Evolutionary conservation across 2,329 filamentous ascomycete species (phyloP), one percentile per base, ranked within the genome.

Genomic region (Pezicula rhizophila): DNA sequence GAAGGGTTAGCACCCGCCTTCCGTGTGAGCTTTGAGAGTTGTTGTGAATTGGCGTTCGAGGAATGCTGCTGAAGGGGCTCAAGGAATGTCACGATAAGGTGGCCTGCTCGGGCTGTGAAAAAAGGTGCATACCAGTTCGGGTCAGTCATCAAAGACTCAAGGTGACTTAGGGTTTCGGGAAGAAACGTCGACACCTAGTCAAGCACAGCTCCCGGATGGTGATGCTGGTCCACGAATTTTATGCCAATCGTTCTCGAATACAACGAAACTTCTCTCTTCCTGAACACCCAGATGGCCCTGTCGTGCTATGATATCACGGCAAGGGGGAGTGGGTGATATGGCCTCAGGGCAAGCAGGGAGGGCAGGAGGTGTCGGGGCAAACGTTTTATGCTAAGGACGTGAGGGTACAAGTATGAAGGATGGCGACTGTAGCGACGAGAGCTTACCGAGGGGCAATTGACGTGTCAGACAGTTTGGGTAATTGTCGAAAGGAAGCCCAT

Each of bases 121-220:
- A 46, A 54, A 50, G 53, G 42, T 57, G 53, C 57, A 57, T 60
- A 58, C 55, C 57, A 56, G 50, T 52, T 56, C 48, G 54, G 53
- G 40, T 49, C 20, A 40, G 43, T 38, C 57, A 5, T 23, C 3
- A 23, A 46, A 44, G 28, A 31, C 23, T 23, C 23, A 23, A 12
- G 28, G 28, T 26, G 40, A 26, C 20, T 42, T 42, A 51, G 49
- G 53, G 57, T 57, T 58, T 57, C 55, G 57, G 57, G 54, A 53
- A 41, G 45, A 42, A 42, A 51, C 51, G 47, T 54, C 48, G 49
- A 48, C 40, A 45, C 43, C 48, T 46, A 45, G 47, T 57, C 49
- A 60, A 57, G 57, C 55, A 56, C 38, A 45, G 33, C 41, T 20
- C 14, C 38, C 45, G 47, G 45, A 37, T 33, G 39, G 53, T 48